Evolutionary conservation across 2,329 filamentous ascomycete genomes (phyloP).

Genomic region (Dactylellina drechsleri): DNA sequence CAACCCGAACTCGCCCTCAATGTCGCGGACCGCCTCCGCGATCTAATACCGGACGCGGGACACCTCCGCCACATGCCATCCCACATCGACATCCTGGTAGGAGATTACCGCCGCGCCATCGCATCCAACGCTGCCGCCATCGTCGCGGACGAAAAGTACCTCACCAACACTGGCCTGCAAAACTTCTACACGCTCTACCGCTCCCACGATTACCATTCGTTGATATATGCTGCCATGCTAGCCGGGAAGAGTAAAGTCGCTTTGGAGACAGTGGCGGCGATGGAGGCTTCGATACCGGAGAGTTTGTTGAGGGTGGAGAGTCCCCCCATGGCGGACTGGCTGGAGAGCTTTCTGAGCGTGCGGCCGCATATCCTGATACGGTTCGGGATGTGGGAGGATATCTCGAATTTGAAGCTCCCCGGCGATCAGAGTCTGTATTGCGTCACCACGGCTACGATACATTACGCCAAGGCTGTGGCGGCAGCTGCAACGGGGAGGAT

Average conservation of each 20-base stretch:
- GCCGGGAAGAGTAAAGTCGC: conserved; percentile 73
- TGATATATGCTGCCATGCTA: conserved; percentile 82
- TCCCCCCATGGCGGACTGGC: conserved; percentile 81
- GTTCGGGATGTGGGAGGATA: conserved; percentile 77
- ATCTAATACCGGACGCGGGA: conserved; percentile 74
- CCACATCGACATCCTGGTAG: conserved; percentile 78
- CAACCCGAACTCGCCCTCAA: conserved; percentile 72
- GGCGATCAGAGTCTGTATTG: conserved; percentile 72
- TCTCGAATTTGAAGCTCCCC: conserved; percentile 70
- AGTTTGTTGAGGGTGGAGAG: conserved; percentile 72
- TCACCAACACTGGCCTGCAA: conserved; percentile 69
- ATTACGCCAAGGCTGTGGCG: conserved; percentile 76
- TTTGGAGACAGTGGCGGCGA: conserved; percentile 69
- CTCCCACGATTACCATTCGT: conserved; percentile 78
- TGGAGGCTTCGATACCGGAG: conserved; percentile 73
- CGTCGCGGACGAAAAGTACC: conserved; percentile 73
- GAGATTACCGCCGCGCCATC: conserved; percentile 75
- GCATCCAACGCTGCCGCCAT: conserved; percentile 75
- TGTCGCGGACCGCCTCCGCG: conserved; percentile 71
- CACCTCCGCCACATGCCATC: conserved; percentile 81
- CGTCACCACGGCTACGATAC: conserved; percentile 73
- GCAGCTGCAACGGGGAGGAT: conserved; percentile 70
- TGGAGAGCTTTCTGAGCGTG: conserved; percentile 76
- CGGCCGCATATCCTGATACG: conserved; percentile 76
- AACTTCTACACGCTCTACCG: conserved; percentile 84